These are phyloP conservation scores for Pascua guehoae DNA, from an alignment of 1,284 basidiomycete species.

Conservation along the genomic window DNA sequence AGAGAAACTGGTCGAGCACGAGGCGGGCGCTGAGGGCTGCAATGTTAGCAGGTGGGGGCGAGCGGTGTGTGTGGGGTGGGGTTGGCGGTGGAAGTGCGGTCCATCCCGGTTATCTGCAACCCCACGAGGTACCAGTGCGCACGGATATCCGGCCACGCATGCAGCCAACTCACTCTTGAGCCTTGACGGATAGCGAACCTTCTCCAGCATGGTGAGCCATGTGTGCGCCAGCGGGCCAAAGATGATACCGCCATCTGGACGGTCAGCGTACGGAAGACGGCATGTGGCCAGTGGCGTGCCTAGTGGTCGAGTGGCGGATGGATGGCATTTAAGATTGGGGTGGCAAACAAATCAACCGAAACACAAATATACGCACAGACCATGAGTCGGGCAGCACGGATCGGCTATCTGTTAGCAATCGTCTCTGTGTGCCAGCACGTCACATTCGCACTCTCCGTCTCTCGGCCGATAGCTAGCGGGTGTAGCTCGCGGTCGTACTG, in stretches of 20 bases:
- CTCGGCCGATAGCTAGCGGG: not conserved
- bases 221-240: conserved; percentile 20
- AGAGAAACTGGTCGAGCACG: conserved; percentile 14
- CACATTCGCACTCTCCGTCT: too few species aligned
- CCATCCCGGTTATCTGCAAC: not conserved
- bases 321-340: too few species aligned
- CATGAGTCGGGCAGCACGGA: conserved; percentile 9
- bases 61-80: too few species aligned
- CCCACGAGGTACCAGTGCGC: too few species aligned
- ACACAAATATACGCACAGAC: conserved; percentile 4
- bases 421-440: too few species aligned
- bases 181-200: conserved; percentile 1
- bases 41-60: not conserved
- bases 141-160: too few species aligned
- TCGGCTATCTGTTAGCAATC: not conserved
- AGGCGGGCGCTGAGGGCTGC: conserved; percentile 12
- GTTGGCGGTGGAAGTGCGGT: too few species aligned
- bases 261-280: not conserved
- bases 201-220: conserved; percentile 15
- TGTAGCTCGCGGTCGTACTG: too few species aligned
- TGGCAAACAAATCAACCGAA: too few species aligned
- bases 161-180: conserved; percentile 9
- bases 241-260: conserved; percentile 10
- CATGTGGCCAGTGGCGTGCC: too few species aligned
- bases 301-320: too few species aligned